phyloP scores from a whole-genome alignment of 495 filamentous ascomycete species.

The Stereocaulon alpinum region DNA sequence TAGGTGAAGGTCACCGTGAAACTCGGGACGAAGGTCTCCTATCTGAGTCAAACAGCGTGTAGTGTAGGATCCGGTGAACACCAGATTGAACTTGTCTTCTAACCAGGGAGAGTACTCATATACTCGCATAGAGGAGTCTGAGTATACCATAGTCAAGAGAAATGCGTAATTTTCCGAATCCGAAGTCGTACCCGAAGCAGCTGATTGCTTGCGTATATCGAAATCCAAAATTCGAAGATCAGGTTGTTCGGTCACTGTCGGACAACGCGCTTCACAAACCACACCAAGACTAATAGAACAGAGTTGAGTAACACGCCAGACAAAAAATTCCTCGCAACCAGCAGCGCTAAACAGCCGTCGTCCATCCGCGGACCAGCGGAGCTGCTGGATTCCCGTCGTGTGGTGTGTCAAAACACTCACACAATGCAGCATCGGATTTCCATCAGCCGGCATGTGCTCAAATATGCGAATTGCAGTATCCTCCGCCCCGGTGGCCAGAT shows the following conservation, averaged over 20 bases:
- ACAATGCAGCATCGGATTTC: conserved; percentile 30
- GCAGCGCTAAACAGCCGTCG: conserved; percentile 71
- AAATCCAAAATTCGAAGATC: conserved; percentile 78
- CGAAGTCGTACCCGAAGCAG: conserved; percentile 1
- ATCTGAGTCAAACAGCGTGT: conserved; percentile 72
- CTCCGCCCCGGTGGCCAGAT: conserved; percentile 78
- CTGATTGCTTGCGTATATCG: conserved; percentile 39
- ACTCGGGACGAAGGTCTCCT: conserved; percentile 33
- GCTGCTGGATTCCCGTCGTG: conserved; percentile 69
- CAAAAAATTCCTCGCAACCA: conserved; percentile 77
- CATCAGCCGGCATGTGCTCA: conserved; percentile 19
- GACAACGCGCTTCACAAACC: conserved; percentile 51
- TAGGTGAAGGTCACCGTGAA: conserved; percentile 22
- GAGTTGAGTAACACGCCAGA: conserved; percentile 59
- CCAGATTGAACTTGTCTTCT: conserved; percentile 35
- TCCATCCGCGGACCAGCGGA: conserved; percentile 58
- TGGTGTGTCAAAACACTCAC: conserved; percentile 61
- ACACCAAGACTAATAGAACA: conserved; percentile 47
- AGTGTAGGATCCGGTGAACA: conserved; percentile 53
- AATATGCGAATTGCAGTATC: conserved; percentile 77
- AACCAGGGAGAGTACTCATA: conserved; percentile 46
- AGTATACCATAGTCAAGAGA: conserved; percentile 57
- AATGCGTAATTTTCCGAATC: conserved; percentile 19
- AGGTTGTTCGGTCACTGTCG: conserved; percentile 44
- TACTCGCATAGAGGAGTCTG: conserved; percentile 63